Percentiles rank a stretch among this genome's conserved stretches.
These are phyloP conservation scores for Taiozyma sp. DNA, from an alignment of 1,139 yeast species.

Conservation along the genomic window DNA sequence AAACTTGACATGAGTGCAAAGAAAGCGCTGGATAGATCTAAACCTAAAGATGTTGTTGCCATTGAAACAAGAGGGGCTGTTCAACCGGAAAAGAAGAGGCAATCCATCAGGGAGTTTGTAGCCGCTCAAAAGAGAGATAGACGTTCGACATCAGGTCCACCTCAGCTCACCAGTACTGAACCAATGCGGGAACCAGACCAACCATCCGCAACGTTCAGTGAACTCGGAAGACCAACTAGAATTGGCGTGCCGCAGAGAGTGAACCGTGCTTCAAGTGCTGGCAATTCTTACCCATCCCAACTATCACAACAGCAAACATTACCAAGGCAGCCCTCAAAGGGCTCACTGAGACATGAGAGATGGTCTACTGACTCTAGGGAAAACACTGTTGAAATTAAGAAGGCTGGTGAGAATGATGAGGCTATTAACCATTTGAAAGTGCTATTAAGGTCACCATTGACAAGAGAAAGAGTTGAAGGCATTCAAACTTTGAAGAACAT, in stretches of 20 bases:
- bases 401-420: not conserved
- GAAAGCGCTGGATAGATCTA: slow-evolving; percentile 50
- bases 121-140: slow-evolving; percentile 15
- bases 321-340: slow-evolving; percentile 17
- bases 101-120: slow-evolving; percentile 22
- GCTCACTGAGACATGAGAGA: slow-evolving; percentile 9
- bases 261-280: slow-evolving; percentile 14
- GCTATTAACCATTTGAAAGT: slow-evolving; percentile 7
- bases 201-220: slow-evolving; percentile 2
- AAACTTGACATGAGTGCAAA: slow-evolving; percentile 43
- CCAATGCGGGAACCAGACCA: not conserved
- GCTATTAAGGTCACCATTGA: slow-evolving; percentile 15
- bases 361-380: slow-evolving; percentile 10
- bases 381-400: slow-evolving; percentile 1
- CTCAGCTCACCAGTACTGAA: not conserved
- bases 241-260: slow-evolving; percentile 23
- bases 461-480: slow-evolving; percentile 21
- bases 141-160: slow-evolving; percentile 20
- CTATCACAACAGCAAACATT: slow-evolving; percentile 14
- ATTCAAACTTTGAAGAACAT: slow-evolving; percentile 5
- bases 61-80: slow-evolving; percentile 1
- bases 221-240: slow-evolving; percentile 19
- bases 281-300: slow-evolving; percentile 7
- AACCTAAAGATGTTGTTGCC: slow-evolving; percentile 33
- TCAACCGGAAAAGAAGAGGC: slow-evolving; percentile 9